Evolutionary conservation across 2,329 filamentous ascomycete species (phyloP).

Genomic region (Claviceps capensis): DNA sequence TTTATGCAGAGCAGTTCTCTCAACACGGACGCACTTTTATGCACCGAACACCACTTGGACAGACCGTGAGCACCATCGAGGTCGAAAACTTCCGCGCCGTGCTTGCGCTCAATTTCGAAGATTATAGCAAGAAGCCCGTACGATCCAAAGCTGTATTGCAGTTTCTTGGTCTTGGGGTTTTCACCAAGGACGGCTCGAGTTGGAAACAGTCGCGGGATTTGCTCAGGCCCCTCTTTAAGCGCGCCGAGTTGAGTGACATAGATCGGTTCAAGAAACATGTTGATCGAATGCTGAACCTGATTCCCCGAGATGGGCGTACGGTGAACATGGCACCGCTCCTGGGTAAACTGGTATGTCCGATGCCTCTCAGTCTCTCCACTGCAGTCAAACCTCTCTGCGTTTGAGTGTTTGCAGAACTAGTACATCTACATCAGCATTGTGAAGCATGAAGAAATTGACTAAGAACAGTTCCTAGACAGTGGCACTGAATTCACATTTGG

Average conservation of each 20-base stretch:
- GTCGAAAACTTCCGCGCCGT: constrained; percentile 4
- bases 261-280: constrained; percentile 5
- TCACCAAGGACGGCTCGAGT: constrained; percentile 3
- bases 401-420: not conserved
- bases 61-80: constrained; percentile 2
- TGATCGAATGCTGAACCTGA: constrained; percentile 2
- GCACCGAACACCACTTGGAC: constrained; percentile 1
- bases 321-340: constrained; percentile 3
- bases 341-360: constrained; percentile 2
- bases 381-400: too few relatives aligned
- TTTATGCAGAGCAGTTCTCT: constrained; percentile 3
- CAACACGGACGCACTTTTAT: constrained; percentile 3
- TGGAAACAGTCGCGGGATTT: constrained; percentile 4
- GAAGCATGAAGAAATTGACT: not conserved
- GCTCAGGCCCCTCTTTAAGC: constrained; percentile 2
- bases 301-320: constrained; percentile 2
- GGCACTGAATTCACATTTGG: constrained; percentile 6
- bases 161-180: constrained; percentile 4
- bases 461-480: constrained; percentile 3
- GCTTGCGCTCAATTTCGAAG: constrained; percentile 3
- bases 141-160: constrained; percentile 1
- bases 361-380: not conserved
- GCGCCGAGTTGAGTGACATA: constrained; percentile 4
- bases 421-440: not conserved
- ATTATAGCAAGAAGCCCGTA: constrained; percentile 2